A percentile compares a stretch with the other conserved stretches of the same genome.
phyloP scores from a whole-genome alignment of 1,284 basidiomycete genomes.

The Thecaphora thlaspeos region DNA sequence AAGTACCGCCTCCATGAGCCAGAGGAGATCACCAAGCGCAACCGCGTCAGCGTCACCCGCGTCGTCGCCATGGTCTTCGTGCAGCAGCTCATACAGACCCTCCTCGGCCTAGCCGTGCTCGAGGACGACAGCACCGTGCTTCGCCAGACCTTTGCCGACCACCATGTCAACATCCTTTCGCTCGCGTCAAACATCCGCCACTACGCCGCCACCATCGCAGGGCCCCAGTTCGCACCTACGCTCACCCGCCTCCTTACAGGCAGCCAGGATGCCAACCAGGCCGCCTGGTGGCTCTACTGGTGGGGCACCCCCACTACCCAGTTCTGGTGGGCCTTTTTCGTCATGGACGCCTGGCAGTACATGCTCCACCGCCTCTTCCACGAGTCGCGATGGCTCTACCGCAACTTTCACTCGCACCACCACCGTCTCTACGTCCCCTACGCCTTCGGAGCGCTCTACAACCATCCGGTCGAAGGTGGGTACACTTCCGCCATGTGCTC shows the following conservation, averaged over 20 bases:
- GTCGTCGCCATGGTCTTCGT: slow-evolving; percentile 78
- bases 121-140: slow-evolving; percentile 60
- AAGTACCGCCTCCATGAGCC: slow-evolving; percentile 85
- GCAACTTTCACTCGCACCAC: slow-evolving; percentile 88
- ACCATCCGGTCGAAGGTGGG: slow-evolving; percentile 79
- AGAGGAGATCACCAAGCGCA: slow-evolving; percentile 73
- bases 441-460: slow-evolving; percentile 95
- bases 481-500: not conserved
- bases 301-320: slow-evolving; percentile 82
- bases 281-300: slow-evolving; percentile 80
- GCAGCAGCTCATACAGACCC: slow-evolving; percentile 83
- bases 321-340: slow-evolving; percentile 77
- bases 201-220: slow-evolving; percentile 9
- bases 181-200: slow-evolving; percentile 16
- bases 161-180: slow-evolving; percentile 53
- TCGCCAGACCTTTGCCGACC: slow-evolving; percentile 61
- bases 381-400: slow-evolving; percentile 85
- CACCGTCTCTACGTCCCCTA: slow-evolving; percentile 96
- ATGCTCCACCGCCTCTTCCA: slow-evolving; percentile 91
- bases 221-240: slow-evolving; percentile 6
- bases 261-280: slow-evolving; percentile 24
- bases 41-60: slow-evolving; percentile 70
- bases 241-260: slow-evolving; percentile 20
- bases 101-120: slow-evolving; percentile 71
- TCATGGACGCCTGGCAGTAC: slow-evolving; percentile 99